These are phyloP conservation scores for Aspergillus calidoustus DNA, from an alignment of 2,329 filamentous ascomycete species.

Conservation along the genomic window DNA sequence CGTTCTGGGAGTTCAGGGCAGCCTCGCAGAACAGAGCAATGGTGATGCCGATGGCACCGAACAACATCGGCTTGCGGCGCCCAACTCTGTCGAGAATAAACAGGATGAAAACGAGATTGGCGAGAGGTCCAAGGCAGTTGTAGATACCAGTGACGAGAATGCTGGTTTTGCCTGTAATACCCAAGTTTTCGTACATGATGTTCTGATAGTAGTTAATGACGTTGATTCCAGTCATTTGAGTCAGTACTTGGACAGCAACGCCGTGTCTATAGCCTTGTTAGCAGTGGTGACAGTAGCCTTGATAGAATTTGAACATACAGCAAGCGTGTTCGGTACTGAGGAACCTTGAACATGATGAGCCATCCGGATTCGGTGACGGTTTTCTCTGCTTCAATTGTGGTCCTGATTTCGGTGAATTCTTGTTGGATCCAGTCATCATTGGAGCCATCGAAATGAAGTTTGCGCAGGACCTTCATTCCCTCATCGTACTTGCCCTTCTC, in stretches of 20 bases:
- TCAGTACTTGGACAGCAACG: constrained; percentile 66
- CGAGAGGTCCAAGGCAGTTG: constrained; percentile 59
- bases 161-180: constrained; percentile 58
- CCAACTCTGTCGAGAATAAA: constrained; percentile 61
- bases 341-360: constrained; percentile 45
- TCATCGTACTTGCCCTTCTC: constrained; percentile 55
- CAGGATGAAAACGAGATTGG: constrained; percentile 55
- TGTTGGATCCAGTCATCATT: constrained; percentile 62
- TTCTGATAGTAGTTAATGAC: constrained; percentile 45
- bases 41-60: constrained; percentile 59
- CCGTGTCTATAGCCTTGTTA: constrained; percentile 50
- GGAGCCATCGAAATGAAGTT: constrained; percentile 58
- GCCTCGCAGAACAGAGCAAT: constrained; percentile 65
- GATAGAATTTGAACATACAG: constrained; percentile 36
- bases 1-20: constrained; percentile 58
- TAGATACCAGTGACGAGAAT: constrained; percentile 65
- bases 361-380: constrained; percentile 54
- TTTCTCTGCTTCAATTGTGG: constrained; percentile 64
- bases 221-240: constrained; percentile 53
- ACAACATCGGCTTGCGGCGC: constrained; percentile 57
- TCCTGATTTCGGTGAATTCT: constrained; percentile 33
- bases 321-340: constrained; percentile 63
- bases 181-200: constrained; percentile 51
- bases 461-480: constrained; percentile 54
- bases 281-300: not conserved